These are phyloP conservation scores for Phytophthora fragariaefolia DNA, from an alignment of 352 stramenopile genomes.

Conservation along the genomic window DNA sequence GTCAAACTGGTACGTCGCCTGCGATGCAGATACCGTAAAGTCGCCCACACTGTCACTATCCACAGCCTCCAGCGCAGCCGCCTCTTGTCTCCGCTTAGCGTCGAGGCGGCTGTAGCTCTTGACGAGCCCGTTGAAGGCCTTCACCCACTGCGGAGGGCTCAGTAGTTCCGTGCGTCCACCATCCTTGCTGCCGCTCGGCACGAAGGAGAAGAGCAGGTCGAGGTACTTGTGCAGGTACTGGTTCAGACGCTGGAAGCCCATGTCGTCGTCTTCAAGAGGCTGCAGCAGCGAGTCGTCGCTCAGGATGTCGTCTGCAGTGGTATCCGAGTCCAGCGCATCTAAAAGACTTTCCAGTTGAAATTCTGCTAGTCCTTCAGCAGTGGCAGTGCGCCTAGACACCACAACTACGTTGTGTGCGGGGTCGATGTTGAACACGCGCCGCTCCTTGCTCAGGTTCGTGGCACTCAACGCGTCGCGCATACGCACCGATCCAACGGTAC, in stretches of 20 bases:
- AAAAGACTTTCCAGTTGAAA: conserved; percentile 52
- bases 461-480: conserved; percentile 62
- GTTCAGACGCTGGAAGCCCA: conserved; percentile 56
- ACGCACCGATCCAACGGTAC: conserved; percentile 56
- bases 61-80: conserved; percentile 15
- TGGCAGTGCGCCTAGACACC: conserved; percentile 46
- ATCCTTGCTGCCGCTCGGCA: conserved; percentile 38
- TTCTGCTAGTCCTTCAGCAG: conserved; percentile 39
- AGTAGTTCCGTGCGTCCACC: conserved; percentile 59
- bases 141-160: conserved; percentile 65
- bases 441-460: conserved; percentile 69
- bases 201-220: conserved; percentile 58
- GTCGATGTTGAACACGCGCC: conserved; percentile 71
- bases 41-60: conserved; percentile 8
- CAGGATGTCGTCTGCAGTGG: conserved; percentile 23
- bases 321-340: conserved; percentile 45
- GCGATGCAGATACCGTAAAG: conserved; percentile 17
- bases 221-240: conserved; percentile 70
- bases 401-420: conserved; percentile 74
- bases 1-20: conserved; percentile 22
- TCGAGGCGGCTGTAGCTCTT: conserved; percentile 71
- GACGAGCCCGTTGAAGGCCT: conserved; percentile 58
- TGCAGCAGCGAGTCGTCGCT: conserved; percentile 42
- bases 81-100: conserved; percentile 51
- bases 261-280: conserved; percentile 62